Conservation (phyloP, 441 rosid genomes). For the Gossypium gossypioides region DNA sequence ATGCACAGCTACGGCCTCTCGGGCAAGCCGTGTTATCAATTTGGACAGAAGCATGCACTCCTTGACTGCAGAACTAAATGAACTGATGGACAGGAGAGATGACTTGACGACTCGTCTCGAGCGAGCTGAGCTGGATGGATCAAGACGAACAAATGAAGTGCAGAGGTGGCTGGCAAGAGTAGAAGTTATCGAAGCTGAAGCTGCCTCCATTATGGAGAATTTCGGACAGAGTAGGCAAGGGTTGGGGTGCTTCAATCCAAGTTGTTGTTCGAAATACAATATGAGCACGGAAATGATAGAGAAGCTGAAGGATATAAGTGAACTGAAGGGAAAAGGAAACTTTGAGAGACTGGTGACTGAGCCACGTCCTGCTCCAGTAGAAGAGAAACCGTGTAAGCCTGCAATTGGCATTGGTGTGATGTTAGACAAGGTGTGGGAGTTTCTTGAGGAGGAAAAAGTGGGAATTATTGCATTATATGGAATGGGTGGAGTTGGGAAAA, state of each 20-base stretch:
- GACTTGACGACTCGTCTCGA: slow-evolving; percentile 25
- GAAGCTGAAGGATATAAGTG: slow-evolving; percentile 17
- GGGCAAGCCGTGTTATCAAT: slow-evolving; percentile 10
- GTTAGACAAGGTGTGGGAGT: slow-evolving; percentile 23
- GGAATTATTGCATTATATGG: slow-evolving; percentile 20
- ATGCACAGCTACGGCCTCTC: slow-evolving; percentile 1
- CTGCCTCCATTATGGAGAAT: slow-evolving; percentile 16
- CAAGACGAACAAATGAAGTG: slow-evolving; percentile 25
- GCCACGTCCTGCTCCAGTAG: slow-evolving; percentile 10
- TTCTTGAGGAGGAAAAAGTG: slow-evolving; percentile 21
- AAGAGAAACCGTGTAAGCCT: slow-evolving; percentile 29
- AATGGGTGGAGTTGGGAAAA: slow-evolving; percentile 20
- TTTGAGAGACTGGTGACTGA: slow-evolving; percentile 16
- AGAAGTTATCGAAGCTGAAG: slow-evolving; percentile 22
- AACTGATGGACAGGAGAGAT: slow-evolving; percentile 29
- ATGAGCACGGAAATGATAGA: slow-evolving; percentile 22
- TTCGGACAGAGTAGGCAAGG: slow-evolving; percentile 17
- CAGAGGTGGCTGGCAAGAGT: slow-evolving; percentile 30
- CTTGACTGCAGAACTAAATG: slow-evolving; percentile 22
- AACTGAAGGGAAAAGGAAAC: slow-evolving; percentile 21
- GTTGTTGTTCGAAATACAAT: slow-evolving; percentile 17
- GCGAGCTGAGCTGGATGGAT: slow-evolving; percentile 25
- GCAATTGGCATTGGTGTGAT: slow-evolving; percentile 24
- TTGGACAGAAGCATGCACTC: slow-evolving; percentile 21
- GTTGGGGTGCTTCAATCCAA: slow-evolving; percentile 16